Conservation (phyloP, 345 rosid species). For the Euclidium syriacum region DNA sequence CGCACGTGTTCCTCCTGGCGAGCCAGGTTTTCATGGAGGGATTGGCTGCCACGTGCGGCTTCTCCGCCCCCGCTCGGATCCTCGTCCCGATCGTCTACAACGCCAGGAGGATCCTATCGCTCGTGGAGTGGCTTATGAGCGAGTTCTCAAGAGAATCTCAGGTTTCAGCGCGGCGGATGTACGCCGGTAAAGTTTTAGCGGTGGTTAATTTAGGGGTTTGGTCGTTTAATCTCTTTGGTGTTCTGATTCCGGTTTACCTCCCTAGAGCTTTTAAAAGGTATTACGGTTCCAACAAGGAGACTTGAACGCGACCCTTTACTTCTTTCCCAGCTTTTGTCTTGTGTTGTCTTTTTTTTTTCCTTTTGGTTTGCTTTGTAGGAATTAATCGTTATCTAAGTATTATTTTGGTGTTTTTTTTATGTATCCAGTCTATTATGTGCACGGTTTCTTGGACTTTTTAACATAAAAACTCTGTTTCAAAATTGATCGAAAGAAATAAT, state of each 20-base stretch:
- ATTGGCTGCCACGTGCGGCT: slow-evolving; percentile 45
- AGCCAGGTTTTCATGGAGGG: slow-evolving; percentile 93
- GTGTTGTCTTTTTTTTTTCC: slow-evolving; percentile 3
- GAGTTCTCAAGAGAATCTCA: slow-evolving; percentile 38
- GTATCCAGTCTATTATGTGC: neutral
- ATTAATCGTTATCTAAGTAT: neutral
- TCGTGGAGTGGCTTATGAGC: slow-evolving; percentile 58
- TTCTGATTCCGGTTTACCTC: slow-evolving; percentile 77
- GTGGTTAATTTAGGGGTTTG: slow-evolving; percentile 65
- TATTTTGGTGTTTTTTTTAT: neutral
- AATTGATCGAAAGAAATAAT: too few relatives aligned
- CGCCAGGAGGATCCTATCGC: slow-evolving; percentile 54
- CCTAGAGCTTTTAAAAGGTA: slow-evolving; percentile 74
- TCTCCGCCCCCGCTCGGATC: slow-evolving; percentile 66
- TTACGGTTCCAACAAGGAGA: slow-evolving; percentile 35
- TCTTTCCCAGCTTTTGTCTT: neutral
- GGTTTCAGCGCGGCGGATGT: slow-evolving; percentile 42
- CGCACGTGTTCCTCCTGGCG: slow-evolving; percentile 72
- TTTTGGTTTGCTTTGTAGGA: neutral
- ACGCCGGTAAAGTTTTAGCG: slow-evolving; percentile 57
- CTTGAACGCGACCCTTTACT: slow-evolving; percentile 20
- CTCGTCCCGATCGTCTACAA: slow-evolving; percentile 79
- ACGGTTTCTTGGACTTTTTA: neutral
- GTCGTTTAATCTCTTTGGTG: slow-evolving; percentile 84
- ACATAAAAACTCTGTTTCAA: neutral